phyloP scores from a whole-genome alignment of 306 rosid species.

The Fagus crenata region DNA sequence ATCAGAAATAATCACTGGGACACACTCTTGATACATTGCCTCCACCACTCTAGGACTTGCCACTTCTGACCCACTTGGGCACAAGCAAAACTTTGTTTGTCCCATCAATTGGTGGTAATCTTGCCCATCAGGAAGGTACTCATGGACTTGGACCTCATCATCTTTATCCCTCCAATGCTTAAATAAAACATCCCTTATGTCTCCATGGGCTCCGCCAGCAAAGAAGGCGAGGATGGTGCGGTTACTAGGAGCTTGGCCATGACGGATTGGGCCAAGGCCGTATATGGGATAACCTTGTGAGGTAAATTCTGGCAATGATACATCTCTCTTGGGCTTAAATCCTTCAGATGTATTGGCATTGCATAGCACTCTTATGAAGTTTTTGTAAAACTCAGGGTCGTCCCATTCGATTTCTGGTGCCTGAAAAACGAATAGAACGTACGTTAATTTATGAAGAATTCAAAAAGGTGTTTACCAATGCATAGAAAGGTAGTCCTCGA shows the following conservation, averaged over 20 bases:
- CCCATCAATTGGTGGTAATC: conserved; percentile 38
- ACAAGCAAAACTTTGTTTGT: conserved; percentile 36
- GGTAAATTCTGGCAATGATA: conserved; percentile 37
- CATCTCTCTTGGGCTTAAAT: conserved; percentile 37
- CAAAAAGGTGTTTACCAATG: too few species aligned
- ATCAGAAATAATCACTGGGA: conserved; percentile 38
- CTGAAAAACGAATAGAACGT: too few species aligned
- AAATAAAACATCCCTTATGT: conserved; percentile 29
- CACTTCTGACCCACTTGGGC: conserved; percentile 46
- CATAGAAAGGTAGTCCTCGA: too few species aligned
- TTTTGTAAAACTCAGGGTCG: too few species aligned
- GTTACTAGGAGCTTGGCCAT: conserved; percentile 1
- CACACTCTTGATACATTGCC: conserved; percentile 42
- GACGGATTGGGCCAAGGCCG: conserved; percentile 29
- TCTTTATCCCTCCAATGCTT: conserved; percentile 38
- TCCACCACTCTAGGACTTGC: conserved; percentile 45
- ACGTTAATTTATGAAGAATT: too few species aligned
- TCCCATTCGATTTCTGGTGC: too few species aligned
- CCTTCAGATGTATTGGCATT: conserved; percentile 44
- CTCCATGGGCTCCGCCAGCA: conserved; percentile 42
- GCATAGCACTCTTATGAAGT: conserved; percentile 28
- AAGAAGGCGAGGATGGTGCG: conserved; percentile 40
- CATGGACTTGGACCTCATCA: conserved; percentile 36
- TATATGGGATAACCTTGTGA: conserved; percentile 2
- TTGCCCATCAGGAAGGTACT: conserved; percentile 33